phyloP scores from a whole-genome alignment of 2,329 filamentous ascomycete genomes.

The Cytospora leucostoma region DNA sequence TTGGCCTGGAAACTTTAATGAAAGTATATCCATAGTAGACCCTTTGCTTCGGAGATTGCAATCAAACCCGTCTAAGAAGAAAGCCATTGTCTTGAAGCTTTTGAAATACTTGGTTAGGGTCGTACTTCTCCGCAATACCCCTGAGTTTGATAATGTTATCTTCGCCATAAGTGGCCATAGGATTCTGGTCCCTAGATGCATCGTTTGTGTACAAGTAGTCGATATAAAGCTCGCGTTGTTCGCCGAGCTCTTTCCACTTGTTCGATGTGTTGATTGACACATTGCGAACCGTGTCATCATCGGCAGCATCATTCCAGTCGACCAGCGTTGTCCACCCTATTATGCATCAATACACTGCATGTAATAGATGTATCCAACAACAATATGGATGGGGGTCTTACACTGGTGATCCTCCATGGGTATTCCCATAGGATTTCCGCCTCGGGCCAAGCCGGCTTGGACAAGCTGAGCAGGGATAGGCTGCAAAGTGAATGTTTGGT shows the following conservation, averaged over 20 bases:
- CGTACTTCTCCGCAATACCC: constrained; percentile 32
- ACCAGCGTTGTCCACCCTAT: constrained; percentile 32
- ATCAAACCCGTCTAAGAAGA: no score
- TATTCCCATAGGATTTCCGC: constrained; percentile 30
- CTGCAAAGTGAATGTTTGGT: constrained; percentile 31
- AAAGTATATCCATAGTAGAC: no score
- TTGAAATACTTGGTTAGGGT: constrained; percentile 34
- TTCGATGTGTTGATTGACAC: constrained; percentile 28
- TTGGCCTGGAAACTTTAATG: no score
- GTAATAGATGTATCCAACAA: not conserved
- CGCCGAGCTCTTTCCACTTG: constrained; percentile 17
- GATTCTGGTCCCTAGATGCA: constrained; percentile 1
- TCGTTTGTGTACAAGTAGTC: constrained; percentile 6
- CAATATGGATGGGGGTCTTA: constrained; percentile 26
- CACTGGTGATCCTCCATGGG: constrained; percentile 27
- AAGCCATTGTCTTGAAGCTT: constrained; percentile 16
- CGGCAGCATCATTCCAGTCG: constrained; percentile 29
- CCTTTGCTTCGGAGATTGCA: no score
- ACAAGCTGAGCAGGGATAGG: constrained; percentile 26
- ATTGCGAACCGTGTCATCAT: constrained; percentile 27
- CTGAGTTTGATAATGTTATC: constrained; percentile 23
- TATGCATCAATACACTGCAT: not conserved
- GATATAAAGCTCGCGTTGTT: not conserved
- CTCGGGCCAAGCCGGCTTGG: constrained; percentile 24
- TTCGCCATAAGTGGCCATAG: not conserved